A percentile compares a stretch with the other conserved stretches of the same genome.
Evolutionary conservation across 75 land plant species (phyloP).

Genomic region (Pinus taeda): DNA sequence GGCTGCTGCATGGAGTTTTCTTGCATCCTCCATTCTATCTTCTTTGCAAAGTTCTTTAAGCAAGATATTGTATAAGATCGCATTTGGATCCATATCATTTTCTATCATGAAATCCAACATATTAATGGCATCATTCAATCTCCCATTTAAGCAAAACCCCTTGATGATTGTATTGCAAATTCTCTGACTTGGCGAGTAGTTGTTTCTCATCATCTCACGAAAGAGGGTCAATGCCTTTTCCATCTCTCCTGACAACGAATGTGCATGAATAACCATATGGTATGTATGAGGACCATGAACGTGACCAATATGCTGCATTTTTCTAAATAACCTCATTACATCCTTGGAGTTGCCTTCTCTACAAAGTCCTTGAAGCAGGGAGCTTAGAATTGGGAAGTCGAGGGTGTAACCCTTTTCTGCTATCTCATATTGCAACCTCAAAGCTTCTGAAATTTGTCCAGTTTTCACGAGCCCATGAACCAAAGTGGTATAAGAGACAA

Average conservation of each 20-base stretch:
- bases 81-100: constrained; percentile 14
- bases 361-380: constrained; percentile 41
- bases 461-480: constrained; percentile 57
- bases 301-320: constrained; percentile 20
- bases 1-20: constrained; percentile 31
- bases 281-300: constrained; percentile 24
- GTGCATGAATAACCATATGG: constrained; percentile 35
- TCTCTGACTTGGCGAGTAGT: constrained; percentile 36
- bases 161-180: constrained; percentile 48
- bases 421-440: constrained; percentile 31
- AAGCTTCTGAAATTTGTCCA: constrained; percentile 22
- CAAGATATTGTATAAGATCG: constrained; percentile 24
- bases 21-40: constrained; percentile 19
- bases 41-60: constrained; percentile 27
- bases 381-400: constrained; percentile 32
- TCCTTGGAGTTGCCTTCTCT: constrained; percentile 26
- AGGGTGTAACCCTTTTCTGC: constrained; percentile 22
- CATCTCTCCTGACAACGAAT: constrained; percentile 29
- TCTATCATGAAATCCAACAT: constrained; percentile 46
- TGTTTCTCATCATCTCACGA: constrained; percentile 32
- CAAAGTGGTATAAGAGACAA: constrained; percentile 48
- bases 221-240: constrained; percentile 31
- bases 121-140: constrained; percentile 42
- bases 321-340: constrained; percentile 31
- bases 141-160: constrained; percentile 50